Base-by-base conservation (phyloP, 441 rosid genomes). In the Gossypium lobatum region DNA sequence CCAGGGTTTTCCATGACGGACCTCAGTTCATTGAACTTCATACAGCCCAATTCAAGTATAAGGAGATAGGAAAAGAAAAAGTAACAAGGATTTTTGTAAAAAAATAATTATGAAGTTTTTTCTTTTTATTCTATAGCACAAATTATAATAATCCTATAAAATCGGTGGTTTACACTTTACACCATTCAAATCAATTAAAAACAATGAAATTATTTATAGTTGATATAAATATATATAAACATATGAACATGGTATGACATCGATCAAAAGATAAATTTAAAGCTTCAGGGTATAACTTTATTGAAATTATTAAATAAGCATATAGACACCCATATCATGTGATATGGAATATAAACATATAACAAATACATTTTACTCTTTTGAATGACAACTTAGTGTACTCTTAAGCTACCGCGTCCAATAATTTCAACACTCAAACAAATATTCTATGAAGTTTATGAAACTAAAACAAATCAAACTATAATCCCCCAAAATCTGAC, bases 341-440 rank as follows among this genome's bases (percentile, higher is more conserved):
- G 80, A 80, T 17, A 78, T 64, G 79, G 73, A 74, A 63, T 68
- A 63, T 60, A 48, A 76, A 76, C 78, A 68, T n/a, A 9, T n/a
- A 9, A 76, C 76, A 66, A 63, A 17, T 61, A 59, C 21, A 60
- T 72, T 37, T 37, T 55, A 45, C 63, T 42, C 34, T 72, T 55
- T 61, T n/a, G 23, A 68, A 68, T 18, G 16, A 64, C 54, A 3
- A 70, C 4, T 58, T 11, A 71, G 16, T 57, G 20, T 62, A 71
- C 3, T 20, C 71, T 50, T 25, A 4, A 61, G n/a, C 18, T 39
- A 2, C 50, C 17, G 45, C 37, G n/a, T 53, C 48, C 58, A 62
- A 66, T 6, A 3, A 70, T 25, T 37, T 65, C 11, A 23, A 39
- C 71, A 48, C 55, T 54, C 62, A 48, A 73, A 48, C 65, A 75